Evolutionary conservation across 352 stramenopile species (phyloP), one percentile per base, ranked within the genome.

Genomic region (Globisporangium acanthophoron): DNA sequence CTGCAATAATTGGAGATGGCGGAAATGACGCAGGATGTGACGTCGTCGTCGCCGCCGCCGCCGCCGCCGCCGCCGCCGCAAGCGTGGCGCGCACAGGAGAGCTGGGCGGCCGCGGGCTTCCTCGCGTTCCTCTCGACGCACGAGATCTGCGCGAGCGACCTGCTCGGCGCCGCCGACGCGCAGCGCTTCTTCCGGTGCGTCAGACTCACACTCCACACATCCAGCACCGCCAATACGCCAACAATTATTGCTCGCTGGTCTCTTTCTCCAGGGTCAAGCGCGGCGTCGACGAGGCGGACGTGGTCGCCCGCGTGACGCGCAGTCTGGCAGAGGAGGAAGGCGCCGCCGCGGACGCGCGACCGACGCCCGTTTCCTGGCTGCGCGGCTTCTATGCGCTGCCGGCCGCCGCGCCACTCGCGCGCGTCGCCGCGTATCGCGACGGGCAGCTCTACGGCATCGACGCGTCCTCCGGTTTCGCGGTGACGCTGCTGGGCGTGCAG

Each of bases 391-490:
- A 81, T 55, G 84, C 73, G 44, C 64, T 92, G 24, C 78, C 83
- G 33, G 67, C 67, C 27, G 53, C 69, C 16, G 65, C 65, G 12
- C 72, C 75, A 45, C 67, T 92, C 29, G 69, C 75, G 20, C 66
- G 67, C 16, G 59, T 82, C 13, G 60, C 63, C 37, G 53, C 86
- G 18, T 90, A 92, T 54, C 53, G 70, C 39, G 39, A 64, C 11
- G 80, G 78, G 2, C 55, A 85, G 59, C 50, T 90, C n/a, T 94
- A 90, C 51, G 87, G 85, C 33, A 92, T 96, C 45, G 86, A 95
- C 52, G 78, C 84, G 11, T 88, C 85, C 18, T 94, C 84, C 0
- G 87, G 82, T 6, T 90, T 76, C 48, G 85, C 84, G 0, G 82
- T 92, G 9, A 71, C 62, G 15, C 64, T 87, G 39, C 66, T 96